These are phyloP conservation scores for Lipomyces mesembrius DNA, from an alignment of 805 yeast genomes.

Conservation along the genomic window DNA sequence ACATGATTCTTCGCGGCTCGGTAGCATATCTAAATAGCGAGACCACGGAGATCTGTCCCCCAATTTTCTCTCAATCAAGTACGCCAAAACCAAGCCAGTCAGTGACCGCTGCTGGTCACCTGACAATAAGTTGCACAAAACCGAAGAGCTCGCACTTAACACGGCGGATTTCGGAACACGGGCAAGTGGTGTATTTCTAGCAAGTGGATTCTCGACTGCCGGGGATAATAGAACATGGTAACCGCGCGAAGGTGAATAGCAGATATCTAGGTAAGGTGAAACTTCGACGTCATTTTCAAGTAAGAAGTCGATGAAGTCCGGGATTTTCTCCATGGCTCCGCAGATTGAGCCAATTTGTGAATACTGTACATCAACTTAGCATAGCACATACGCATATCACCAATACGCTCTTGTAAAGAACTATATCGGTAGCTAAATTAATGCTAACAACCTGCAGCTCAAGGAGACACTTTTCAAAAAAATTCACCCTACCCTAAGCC, in stretches of 20 bases:
- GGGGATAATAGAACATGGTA: conserved; percentile 22
- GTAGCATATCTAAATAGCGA: conserved; percentile 62
- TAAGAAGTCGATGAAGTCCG: conserved; percentile 18
- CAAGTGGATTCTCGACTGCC: conserved; percentile 43
- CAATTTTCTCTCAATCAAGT: conserved; percentile 67
- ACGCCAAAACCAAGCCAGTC: conserved; percentile 67
- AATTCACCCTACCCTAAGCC: not conserved
- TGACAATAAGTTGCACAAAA: conserved; percentile 66
- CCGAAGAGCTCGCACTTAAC: conserved; percentile 47
- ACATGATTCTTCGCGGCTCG: conserved; percentile 40
- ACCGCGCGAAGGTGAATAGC: conserved; percentile 21
- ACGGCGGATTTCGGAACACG: conserved; percentile 45
- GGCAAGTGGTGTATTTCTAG: conserved; percentile 45
- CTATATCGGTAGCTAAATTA: not conserved
- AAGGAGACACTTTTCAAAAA: too few species aligned
- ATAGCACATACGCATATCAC: not conserved
- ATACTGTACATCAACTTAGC: not conserved
- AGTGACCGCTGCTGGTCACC: conserved; percentile 59
- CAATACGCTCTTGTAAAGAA: not conserved
- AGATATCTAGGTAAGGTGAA: conserved; percentile 20
- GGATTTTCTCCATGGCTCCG: conserved; percentile 20
- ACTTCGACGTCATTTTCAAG: conserved; percentile 16
- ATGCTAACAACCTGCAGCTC: not conserved
- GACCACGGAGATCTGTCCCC: conserved; percentile 81
- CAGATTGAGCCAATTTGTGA: not conserved